A percentile compares a stretch with the other conserved stretches of the same genome.
These are phyloP conservation scores for Talaromyces albobiverticillius DNA, from an alignment of 2,329 filamentous ascomycete genomes.

Conservation along the genomic window DNA sequence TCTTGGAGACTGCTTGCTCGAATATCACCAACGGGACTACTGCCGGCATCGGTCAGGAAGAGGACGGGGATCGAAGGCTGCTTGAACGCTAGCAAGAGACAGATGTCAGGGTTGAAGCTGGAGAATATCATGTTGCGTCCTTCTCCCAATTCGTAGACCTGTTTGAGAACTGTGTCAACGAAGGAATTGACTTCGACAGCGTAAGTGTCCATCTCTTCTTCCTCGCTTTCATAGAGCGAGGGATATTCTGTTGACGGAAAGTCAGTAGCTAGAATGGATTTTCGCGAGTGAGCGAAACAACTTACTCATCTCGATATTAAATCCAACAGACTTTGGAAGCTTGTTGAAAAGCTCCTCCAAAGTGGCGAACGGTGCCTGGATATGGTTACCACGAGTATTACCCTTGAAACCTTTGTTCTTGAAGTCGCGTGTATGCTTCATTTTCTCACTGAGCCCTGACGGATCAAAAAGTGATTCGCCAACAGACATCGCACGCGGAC, in stretches of 20 bases:
- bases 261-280: background rate
- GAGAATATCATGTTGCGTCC: slow-evolving; percentile 94
- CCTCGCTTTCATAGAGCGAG: slow-evolving; percentile 92
- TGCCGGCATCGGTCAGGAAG: slow-evolving; percentile 88
- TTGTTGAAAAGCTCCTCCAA: slow-evolving; percentile 89
- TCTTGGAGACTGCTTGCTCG: slow-evolving; percentile 90
- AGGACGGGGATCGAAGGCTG: slow-evolving; percentile 94
- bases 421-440: slow-evolving; percentile 96
- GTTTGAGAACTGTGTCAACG: slow-evolving; percentile 85
- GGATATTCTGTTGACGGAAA: slow-evolving; percentile 65
- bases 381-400: slow-evolving; percentile 89
- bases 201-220: slow-evolving; percentile 95
- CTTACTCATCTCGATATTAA: slow-evolving; percentile 93
- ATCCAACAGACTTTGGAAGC: slow-evolving; percentile 77
- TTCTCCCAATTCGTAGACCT: slow-evolving; percentile 81
- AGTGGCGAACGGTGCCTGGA: slow-evolving; percentile 93
- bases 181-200: slow-evolving; percentile 95
- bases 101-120: slow-evolving; percentile 96
- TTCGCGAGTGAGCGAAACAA: slow-evolving; percentile 16
- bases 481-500: slow-evolving; percentile 59
- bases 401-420: slow-evolving; percentile 94
- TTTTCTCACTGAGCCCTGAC: slow-evolving; percentile 66
- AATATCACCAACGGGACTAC: slow-evolving; percentile 78
- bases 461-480: slow-evolving; percentile 49
- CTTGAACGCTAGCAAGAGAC: slow-evolving; percentile 90